Conservation (phyloP, 2,329 filamentous ascomycete genomes). For the Fusarium sp. region DNA sequence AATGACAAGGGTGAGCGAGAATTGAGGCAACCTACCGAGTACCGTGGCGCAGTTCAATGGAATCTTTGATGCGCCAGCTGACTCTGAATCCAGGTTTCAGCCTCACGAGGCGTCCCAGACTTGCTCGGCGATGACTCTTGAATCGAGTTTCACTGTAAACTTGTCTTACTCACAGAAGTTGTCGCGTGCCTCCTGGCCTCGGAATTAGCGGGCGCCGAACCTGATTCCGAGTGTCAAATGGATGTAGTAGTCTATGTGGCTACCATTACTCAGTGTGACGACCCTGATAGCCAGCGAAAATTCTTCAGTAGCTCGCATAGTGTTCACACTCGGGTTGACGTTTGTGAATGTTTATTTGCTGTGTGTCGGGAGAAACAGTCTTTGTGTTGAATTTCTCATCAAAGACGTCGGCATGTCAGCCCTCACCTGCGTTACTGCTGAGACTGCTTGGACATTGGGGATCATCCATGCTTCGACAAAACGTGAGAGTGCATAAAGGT, state of each 20-base stretch:
- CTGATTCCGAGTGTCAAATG: background rate
- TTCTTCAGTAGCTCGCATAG: background rate
- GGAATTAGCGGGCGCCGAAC: slow-evolving; percentile 20
- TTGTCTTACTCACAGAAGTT: background rate
- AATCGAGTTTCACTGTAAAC: background rate
- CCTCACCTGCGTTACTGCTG: no score
- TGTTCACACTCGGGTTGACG: background rate
- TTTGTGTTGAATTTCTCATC: background rate
- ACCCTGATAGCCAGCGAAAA: slow-evolving; percentile 3
- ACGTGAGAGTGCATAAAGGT: no score
- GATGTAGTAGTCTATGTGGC: background rate
- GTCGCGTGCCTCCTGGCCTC: background rate
- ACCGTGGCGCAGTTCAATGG: background rate
- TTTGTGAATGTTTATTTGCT: no score
- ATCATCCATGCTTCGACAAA: no score
- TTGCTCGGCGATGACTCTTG: background rate
- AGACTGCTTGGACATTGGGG: no score
- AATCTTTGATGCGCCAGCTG: background rate
- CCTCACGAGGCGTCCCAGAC: slow-evolving; percentile 7
- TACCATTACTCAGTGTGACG: background rate
- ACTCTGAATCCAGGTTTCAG: background rate
- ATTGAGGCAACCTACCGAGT: background rate
- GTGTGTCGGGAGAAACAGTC: no score
- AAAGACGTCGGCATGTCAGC: background rate
- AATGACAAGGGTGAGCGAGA: background rate